phyloP scores from a whole-genome alignment of 176 grass and related monocot genomes.

The Ensete ventricosum region DNA sequence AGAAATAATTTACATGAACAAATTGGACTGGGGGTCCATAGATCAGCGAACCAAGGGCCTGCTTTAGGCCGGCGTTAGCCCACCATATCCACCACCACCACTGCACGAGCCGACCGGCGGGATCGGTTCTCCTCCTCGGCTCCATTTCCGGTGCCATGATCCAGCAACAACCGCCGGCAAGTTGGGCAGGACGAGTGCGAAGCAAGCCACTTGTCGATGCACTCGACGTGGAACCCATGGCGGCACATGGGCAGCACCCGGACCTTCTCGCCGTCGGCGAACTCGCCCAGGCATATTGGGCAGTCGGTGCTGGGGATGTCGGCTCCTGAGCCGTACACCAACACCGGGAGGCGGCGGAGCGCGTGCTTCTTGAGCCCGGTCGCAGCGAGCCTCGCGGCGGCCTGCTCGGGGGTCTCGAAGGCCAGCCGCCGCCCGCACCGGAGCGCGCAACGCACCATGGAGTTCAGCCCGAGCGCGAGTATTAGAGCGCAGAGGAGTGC shows the following conservation, averaged over 20 bases:
- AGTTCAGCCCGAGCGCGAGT: constrained; percentile 59
- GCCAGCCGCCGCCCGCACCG: constrained; percentile 40
- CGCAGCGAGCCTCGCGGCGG: too few relatives aligned
- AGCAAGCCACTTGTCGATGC: constrained; percentile 76
- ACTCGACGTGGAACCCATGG: constrained; percentile 70
- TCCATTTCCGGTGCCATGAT: constrained; percentile 1
- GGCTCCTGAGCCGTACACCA: constrained; percentile 36
- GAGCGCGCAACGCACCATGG: constrained; percentile 47
- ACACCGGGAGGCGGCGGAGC: constrained; percentile 56
- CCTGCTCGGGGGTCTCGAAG: not conserved
- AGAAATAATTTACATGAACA: too few relatives aligned
- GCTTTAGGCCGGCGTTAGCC: not conserved
- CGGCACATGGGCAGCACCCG: constrained; percentile 69
- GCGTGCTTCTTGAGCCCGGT: constrained; percentile 41
- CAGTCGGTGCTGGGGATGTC: constrained; percentile 31
- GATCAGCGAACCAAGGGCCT: not conserved
- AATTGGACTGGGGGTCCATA: not conserved
- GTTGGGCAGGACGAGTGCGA: constrained; percentile 76
- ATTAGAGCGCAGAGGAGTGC: constrained; percentile 69
- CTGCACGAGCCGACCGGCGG: not conserved
- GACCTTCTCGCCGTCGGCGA: constrained; percentile 70
- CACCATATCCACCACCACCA: too few relatives aligned
- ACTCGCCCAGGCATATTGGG: constrained; percentile 83
- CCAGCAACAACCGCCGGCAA: constrained; percentile 53
- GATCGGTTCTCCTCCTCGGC: not conserved